Conservation (phyloP, 352 stramenopile species). For the Phytophthora pistaciae region DNA sequence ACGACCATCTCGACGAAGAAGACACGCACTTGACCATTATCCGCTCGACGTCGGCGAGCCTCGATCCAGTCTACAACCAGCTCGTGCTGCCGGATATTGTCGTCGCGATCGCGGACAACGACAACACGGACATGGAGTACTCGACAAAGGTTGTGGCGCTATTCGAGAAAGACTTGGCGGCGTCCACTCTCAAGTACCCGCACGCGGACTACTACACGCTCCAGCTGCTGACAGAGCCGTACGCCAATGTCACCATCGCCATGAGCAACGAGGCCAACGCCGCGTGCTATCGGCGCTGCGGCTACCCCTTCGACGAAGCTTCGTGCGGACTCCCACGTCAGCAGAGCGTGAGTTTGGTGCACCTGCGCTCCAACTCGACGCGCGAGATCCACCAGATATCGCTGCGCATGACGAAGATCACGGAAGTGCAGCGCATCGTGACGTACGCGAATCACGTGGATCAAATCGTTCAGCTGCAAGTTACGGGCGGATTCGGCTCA, state of each 20-base stretch:
- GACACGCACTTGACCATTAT: constrained; percentile 74
- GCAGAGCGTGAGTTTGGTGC: constrained; percentile 70
- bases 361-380: constrained; percentile 63
- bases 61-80: constrained; percentile 66
- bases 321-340: constrained; percentile 70
- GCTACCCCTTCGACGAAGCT: constrained; percentile 62
- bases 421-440: constrained; percentile 71
- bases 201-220: constrained; percentile 56
- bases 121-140: constrained; percentile 56
- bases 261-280: constrained; percentile 80
- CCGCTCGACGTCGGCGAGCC: constrained; percentile 45
- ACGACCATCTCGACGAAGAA: constrained; percentile 75
- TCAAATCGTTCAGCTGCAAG: constrained; percentile 50
- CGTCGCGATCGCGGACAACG: constrained; percentile 78
- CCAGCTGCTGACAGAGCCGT: constrained; percentile 65
- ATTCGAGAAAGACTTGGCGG: constrained; percentile 36
- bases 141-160: constrained; percentile 54
- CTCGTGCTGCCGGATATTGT: constrained; percentile 70
- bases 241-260: constrained; percentile 74
- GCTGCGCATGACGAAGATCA: constrained; percentile 56
- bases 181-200: constrained; percentile 25
- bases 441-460: constrained; percentile 70
- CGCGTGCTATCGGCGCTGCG: constrained; percentile 75
- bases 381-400: constrained; percentile 73
- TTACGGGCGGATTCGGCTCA: constrained; percentile 56